A percentile compares a stretch with the other conserved stretches of the same genome.
Evolutionary conservation across 495 filamentous ascomycete genomes (phyloP).

Genomic region (Cryomyces antarcticus): DNA sequence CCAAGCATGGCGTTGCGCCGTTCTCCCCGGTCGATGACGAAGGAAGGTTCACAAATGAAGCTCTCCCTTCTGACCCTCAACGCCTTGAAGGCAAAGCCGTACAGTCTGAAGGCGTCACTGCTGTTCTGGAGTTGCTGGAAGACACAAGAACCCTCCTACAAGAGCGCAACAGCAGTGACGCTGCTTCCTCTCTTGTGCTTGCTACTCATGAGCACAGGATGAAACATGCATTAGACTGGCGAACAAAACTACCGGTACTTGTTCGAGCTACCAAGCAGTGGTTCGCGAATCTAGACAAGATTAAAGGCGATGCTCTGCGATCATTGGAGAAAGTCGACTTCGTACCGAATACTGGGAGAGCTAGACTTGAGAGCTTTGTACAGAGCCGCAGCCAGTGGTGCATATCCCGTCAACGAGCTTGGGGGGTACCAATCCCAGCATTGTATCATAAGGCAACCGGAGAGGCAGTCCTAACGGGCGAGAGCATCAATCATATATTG

Average conservation of each 20-base stretch:
- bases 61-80: constrained; percentile 43
- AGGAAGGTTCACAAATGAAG: constrained; percentile 58
- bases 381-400: constrained; percentile 88
- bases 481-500: constrained; percentile 73
- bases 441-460: constrained; percentile 39
- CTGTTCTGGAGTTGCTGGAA: constrained; percentile 44
- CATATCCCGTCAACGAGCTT: constrained; percentile 90
- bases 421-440: constrained; percentile 91
- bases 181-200: constrained; percentile 29
- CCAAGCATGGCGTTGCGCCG: constrained; percentile 37
- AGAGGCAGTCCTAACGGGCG: constrained; percentile 52
- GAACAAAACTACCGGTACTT: constrained; percentile 81
- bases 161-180: constrained; percentile 8
- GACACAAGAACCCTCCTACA: too few relatives aligned
- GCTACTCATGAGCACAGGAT: constrained; percentile 49
- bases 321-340: constrained; percentile 56
- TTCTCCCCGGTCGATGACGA: constrained; percentile 66
- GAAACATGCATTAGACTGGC: constrained; percentile 96
- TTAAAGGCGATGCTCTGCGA: constrained; percentile 49
- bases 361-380: constrained; percentile 63
- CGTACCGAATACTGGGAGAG: constrained; percentile 48
- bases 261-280: constrained; percentile 87
- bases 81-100: constrained; percentile 41
- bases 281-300: constrained; percentile 78
- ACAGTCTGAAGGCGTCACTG: constrained; percentile 39